Base-by-base conservation (phyloP, 2,329 filamentous ascomycete species). In the Colletotrichum camelliae region DNA sequence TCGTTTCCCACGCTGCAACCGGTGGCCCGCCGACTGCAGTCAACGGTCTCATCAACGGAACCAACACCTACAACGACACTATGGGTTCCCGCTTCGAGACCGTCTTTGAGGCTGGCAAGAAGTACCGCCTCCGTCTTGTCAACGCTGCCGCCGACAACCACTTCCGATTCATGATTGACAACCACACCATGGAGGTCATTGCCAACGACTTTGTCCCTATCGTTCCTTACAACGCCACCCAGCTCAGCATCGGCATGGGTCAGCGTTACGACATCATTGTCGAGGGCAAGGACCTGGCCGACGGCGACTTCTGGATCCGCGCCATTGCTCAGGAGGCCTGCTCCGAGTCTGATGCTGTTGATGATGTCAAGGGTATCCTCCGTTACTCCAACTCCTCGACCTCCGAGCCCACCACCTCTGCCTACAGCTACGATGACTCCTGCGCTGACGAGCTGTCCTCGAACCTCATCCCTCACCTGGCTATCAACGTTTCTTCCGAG, bases 141-240 rank as follows among this genome's bases (percentile, higher is more conserved):
- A 90, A 90, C 78, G 84, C 81, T 2, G 86, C 86, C 35, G 80
- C 86, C 21, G 87, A 88, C 48, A 85, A 83, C 0, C 83, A 85
- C 77, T 87, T 86, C 80, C 86, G 86, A 76, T 91, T 91, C 78
- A 85, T 84, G 39, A 89, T 91, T 74, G 89, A 91, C 80, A 87
- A 89, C 67, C 92, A 93, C 80, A 87, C 80, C 1, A 81, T 93
- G 78, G 89, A 85, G 0, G 90, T 93, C 43, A 91, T 93, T 52
- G 86, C 88, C 1, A 84, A 82, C n/a, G 92, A 93, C 75, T 82
- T 93, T 5, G 89, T 93, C 0, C 90, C 91, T 3, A 86, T 93
- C 29, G 79, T 85, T 29, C 91, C 91, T 0, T 93, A 89, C 75
- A 82, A 82, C 1, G 88, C 90, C 1, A 84, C 86, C 0, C 68